A percentile compares a stretch with the other conserved stretches of the same genome.
Evolutionary conservation across 345 rosid genomes (phyloP).

Genomic region (Euphorbia lathyris): DNA sequence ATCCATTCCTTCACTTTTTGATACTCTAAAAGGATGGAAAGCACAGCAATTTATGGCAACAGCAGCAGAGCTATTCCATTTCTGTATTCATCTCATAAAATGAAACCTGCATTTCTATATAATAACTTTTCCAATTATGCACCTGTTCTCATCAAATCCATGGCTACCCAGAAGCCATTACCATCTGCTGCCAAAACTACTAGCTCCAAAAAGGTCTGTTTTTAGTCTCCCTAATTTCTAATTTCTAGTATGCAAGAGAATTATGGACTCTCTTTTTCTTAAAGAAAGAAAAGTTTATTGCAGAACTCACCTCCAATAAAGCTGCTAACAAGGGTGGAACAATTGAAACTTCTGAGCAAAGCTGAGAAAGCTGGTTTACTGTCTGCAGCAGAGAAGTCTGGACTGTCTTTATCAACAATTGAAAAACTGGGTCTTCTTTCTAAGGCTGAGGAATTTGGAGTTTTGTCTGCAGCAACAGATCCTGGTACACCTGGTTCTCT

Average conservation of each 20-base stretch:
- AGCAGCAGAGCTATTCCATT: conserved; percentile 21
- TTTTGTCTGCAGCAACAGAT: conserved; percentile 83
- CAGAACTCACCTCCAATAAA: conserved; percentile 44
- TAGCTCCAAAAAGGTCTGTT: conserved; percentile 52
- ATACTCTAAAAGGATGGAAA: conserved; percentile 32
- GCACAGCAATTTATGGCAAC: conserved; percentile 25
- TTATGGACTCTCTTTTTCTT: not conserved
- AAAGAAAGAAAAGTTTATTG: not conserved
- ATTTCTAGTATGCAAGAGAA: no score
- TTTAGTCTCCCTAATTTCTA: not conserved
- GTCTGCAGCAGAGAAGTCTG: conserved; percentile 83
- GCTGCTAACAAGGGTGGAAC: conserved; percentile 88
- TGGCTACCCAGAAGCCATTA: conserved; percentile 73
- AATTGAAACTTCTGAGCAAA: conserved; percentile 77
- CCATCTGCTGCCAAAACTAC: conserved; percentile 50
- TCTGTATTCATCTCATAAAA: conserved; percentile 15
- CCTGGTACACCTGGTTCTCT: conserved; percentile 68
- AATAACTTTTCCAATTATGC: conserved; percentile 10
- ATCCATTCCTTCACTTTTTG: conserved; percentile 1
- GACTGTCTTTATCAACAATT: conserved; percentile 75
- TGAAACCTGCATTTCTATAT: not conserved
- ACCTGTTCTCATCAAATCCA: conserved; percentile 43
- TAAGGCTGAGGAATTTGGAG: conserved; percentile 85
- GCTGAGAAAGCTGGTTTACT: conserved; percentile 90
- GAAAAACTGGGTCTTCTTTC: conserved; percentile 93